These are phyloP conservation scores for Ascoidea asiatica DNA, from an alignment of 805 yeast species.

Conservation along the genomic window DNA sequence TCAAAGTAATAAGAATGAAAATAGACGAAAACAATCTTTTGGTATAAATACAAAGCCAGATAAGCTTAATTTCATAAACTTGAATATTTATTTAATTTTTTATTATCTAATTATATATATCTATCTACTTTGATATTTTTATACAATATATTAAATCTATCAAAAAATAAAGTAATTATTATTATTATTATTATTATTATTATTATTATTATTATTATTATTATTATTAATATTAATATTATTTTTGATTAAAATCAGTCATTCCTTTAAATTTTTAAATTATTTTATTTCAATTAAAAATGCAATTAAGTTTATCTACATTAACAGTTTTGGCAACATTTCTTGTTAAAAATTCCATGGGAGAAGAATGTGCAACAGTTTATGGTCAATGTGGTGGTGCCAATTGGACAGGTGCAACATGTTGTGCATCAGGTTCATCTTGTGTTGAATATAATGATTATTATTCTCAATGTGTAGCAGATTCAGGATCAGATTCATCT, in stretches of 20 bases:
- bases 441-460: neutral
- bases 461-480: constrained; percentile 1
- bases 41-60: too few species aligned
- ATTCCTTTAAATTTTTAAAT: too few species aligned
- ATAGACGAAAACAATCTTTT: too few species aligned
- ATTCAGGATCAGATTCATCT: too few species aligned
- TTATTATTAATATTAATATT: neutral
- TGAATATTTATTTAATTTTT: neutral
- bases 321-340: neutral
- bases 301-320: too few species aligned
- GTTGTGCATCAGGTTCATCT: neutral
- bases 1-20: too few species aligned
- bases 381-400: constrained; percentile 3
- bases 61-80: too few species aligned
- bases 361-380: neutral
- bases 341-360: neutral
- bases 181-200: neutral
- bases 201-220: neutral
- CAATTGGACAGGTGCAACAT: neutral
- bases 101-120: neutral
- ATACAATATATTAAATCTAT: too few species aligned
- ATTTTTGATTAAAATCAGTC: too few species aligned
- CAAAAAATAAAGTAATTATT: too few species aligned
- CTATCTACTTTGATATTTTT: neutral
- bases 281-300: too few species aligned